Percentiles rank a stretch among this genome's conserved stretches.
These are phyloP conservation scores for Rhizopus sp. DNA, from an alignment of 371 early-diverging fungal genomes.

Conservation along the genomic window DNA sequence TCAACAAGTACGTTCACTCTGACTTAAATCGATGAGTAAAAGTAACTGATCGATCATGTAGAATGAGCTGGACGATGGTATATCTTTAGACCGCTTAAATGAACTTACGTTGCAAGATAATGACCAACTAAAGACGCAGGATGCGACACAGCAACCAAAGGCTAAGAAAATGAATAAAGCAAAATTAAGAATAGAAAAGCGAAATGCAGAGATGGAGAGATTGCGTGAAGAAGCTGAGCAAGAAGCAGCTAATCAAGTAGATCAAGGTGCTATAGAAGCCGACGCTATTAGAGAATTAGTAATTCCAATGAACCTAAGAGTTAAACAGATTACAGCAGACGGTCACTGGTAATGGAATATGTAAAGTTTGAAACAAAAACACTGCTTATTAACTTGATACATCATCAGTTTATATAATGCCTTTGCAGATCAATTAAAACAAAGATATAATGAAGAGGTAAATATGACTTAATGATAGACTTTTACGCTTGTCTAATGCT, in stretches of 20 bases:
- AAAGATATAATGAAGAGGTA: constrained; percentile 53
- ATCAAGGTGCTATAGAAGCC: constrained; percentile 74
- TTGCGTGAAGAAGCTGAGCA: constrained; percentile 76
- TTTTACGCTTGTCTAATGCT: neutral
- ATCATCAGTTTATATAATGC: constrained; percentile 79
- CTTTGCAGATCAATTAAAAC: constrained; percentile 75
- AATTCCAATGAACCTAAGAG: constrained; percentile 42
- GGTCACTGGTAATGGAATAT: constrained; percentile 74
- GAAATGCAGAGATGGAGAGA: constrained; percentile 75
- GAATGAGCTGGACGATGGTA: constrained; percentile 38
- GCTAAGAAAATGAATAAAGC: constrained; percentile 69
- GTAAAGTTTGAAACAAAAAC: neutral
- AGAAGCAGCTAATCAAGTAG: constrained; percentile 77
- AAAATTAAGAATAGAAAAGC: constrained; percentile 68
- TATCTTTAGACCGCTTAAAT: constrained; percentile 40
- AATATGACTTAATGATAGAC: neutral
- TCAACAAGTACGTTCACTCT: neutral
- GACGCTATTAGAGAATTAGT: constrained; percentile 66
- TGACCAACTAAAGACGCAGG: constrained; percentile 12
- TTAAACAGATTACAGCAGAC: constrained; percentile 70
- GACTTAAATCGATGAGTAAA: neutral
- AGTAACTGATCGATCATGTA: neutral
- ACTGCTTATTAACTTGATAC: constrained; percentile 8
- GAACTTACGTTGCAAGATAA: constrained; percentile 39
- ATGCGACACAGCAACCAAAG: constrained; percentile 12